Percentiles rank a stretch among this genome's conserved stretches.
phyloP scores from a whole-genome alignment of 2,329 filamentous ascomycete genomes.

The Clarireedia sp. region DNA sequence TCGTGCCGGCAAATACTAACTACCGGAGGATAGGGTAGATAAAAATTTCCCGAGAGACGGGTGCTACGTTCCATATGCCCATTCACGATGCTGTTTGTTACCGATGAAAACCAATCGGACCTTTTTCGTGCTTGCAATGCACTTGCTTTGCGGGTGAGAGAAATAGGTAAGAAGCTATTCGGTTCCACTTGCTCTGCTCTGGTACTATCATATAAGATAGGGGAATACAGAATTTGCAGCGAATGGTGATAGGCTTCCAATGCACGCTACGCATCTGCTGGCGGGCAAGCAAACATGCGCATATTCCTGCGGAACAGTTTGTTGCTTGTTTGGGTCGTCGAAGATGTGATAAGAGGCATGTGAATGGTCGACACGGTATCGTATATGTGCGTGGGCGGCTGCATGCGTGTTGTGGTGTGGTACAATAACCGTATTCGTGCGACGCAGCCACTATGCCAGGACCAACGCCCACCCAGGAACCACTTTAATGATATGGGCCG shows the following conservation, averaged over 20 bases:
- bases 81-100: too few species aligned
- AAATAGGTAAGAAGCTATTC: too few species aligned
- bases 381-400: conserved; percentile 6
- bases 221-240: too few species aligned
- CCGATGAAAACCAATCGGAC: neutral
- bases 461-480: too few species aligned
- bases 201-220: too few species aligned
- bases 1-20: conserved; percentile 5
- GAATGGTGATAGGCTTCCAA: too few species aligned
- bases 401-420: conserved; percentile 2
- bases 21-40: conserved; percentile 2
- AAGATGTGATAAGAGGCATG: neutral
- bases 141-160: too few species aligned
- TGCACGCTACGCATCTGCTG: too few species aligned
- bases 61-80: neutral
- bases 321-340: conserved; percentile 2
- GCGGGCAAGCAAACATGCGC: neutral
- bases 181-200: too few species aligned
- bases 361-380: conserved; percentile 6
- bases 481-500: too few species aligned
- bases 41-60: neutral
- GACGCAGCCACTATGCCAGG: neutral
- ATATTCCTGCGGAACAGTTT: neutral
- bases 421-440: neutral
- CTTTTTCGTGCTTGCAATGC: too few species aligned